phyloP scores from a whole-genome alignment of 2,329 filamentous ascomycete genomes.

The Graphilbum ipis-grandicollis region DNA sequence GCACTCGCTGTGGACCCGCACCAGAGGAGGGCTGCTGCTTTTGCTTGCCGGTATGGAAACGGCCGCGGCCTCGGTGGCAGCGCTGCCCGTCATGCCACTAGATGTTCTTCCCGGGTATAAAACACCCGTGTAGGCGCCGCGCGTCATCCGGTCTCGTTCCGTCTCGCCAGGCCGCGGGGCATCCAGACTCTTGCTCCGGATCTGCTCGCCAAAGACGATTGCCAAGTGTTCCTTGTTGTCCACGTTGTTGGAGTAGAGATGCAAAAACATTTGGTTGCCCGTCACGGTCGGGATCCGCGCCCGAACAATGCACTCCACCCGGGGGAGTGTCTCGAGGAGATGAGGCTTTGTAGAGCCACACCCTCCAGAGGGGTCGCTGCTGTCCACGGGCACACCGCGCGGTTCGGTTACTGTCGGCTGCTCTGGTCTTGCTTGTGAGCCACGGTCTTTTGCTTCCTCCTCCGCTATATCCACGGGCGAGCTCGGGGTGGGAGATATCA shows the following conservation, averaged over 20 bases:
- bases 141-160: slow-evolving; percentile 79
- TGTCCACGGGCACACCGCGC: slow-evolving; percentile 42
- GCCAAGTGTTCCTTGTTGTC: slow-evolving; percentile 94
- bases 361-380: slow-evolving; percentile 36
- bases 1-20: slow-evolving; percentile 94
- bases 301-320: slow-evolving; percentile 85
- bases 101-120: slow-evolving; percentile 71
- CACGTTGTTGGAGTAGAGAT: slow-evolving; percentile 81
- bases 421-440: too few relatives aligned
- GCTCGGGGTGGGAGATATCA: background rate
- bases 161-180: slow-evolving; percentile 59
- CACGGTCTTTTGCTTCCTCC: background rate
- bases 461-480: too few relatives aligned
- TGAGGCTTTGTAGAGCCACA: slow-evolving; percentile 49
- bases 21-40: slow-evolving; percentile 45
- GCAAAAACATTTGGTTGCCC: slow-evolving; percentile 91
- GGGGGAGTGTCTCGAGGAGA: slow-evolving; percentile 57
- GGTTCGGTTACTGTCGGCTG: too few relatives aligned
- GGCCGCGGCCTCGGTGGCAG: background rate
- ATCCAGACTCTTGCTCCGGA: slow-evolving; percentile 58
- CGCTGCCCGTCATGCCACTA: slow-evolving; percentile 35
- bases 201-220: slow-evolving; percentile 84
- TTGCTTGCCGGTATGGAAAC: slow-evolving; percentile 2
- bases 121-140: slow-evolving; percentile 80
- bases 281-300: slow-evolving; percentile 86